phyloP scores from a whole-genome alignment of 2,329 filamentous ascomycete genomes.

The Sarocladium strictum region DNA sequence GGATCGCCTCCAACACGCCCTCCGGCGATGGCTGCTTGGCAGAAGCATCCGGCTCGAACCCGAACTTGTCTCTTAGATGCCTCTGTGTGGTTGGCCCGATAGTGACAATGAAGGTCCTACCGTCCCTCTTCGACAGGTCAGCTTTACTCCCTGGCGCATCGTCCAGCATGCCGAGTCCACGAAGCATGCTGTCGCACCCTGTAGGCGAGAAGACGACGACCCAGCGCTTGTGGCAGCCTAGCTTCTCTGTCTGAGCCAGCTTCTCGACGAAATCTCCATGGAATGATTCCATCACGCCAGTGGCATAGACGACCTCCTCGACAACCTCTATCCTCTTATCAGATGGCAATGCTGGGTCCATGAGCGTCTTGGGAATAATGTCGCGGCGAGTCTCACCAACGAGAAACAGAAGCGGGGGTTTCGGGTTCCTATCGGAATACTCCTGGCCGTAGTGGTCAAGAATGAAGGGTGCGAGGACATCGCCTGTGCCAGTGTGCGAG shows the following conservation, averaged over 20 bases:
- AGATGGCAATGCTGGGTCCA: constrained; percentile 44
- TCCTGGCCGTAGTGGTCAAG: constrained; percentile 64
- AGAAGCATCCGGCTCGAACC: constrained; percentile 69
- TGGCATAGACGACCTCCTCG: constrained; percentile 83
- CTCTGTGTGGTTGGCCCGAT: constrained; percentile 91
- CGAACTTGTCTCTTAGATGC: constrained; percentile 60
- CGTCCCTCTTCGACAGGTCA: constrained; percentile 43
- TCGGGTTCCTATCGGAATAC: constrained; percentile 35
- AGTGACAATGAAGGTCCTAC: constrained; percentile 64
- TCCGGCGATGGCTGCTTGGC: constrained; percentile 77
- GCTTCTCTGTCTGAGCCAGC: constrained; percentile 38
- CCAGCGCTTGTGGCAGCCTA: constrained; percentile 47
- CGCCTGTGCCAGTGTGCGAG: constrained; percentile 78
- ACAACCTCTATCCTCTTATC: constrained; percentile 58
- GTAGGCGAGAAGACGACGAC: constrained; percentile 69
- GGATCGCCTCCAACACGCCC: constrained; percentile 67
- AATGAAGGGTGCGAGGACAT: constrained; percentile 72
- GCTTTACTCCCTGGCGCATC: constrained; percentile 33
- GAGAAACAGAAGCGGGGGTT: constrained; percentile 71
- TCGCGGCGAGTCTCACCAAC: constrained; percentile 88
- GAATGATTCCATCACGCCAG: constrained; percentile 76
- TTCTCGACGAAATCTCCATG: constrained; percentile 53
- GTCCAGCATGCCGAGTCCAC: constrained; percentile 46
- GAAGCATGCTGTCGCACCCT: constrained; percentile 56
- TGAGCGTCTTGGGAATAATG: constrained; percentile 78